Base-by-base conservation (phyloP, 78 protist genomes). In the Andalucia godoyi region DNA sequence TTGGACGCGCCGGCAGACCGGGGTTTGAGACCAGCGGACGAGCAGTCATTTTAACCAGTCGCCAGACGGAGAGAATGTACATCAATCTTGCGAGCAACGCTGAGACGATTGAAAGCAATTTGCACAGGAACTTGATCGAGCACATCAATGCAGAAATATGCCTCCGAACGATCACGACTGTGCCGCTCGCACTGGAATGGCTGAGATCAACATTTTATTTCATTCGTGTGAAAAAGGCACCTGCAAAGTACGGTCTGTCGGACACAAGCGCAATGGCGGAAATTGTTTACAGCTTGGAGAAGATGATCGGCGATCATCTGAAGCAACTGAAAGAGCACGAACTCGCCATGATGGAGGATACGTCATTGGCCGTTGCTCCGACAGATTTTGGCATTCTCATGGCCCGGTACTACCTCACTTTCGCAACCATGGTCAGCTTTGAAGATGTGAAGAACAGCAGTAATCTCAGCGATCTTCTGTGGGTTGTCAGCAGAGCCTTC, bases 101-200 rank as follows among this genome's bases (percentile, higher is more conserved):
- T 51, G 29, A 33, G 53, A 36, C 10, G 42, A 4, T 76, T 27
- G 81, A 76, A 51, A 66, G 79, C 51, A 0, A 5, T 2, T 33
- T 75, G 43, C 13, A 50, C 13, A 62, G 57, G 25, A 2, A 8
- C 25, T 0, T 73, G 66, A 4, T 74, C 13, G 84, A 79, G 65
- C 85, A 80, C 55, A 0, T 80, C 64, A 80, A 80, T 51, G 80
- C 85, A 0, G 85, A 80, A 32, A 32, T 80, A 0, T 67, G 49
- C 10, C 50, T 80, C 13, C 42, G 50, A 12, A 69, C 66, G 27
- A 49, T 80, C 55, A 1, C 37, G 17, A 40, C 25, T 51, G 52
- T 9, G 41, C 25, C 39, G 30, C 18, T 37, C 1, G 80, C 74
- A n/a, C 12, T 74, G 41, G 32, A 64, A 10, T 80, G 85, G 85